phyloP scores from a whole-genome alignment of 129 eudicot species.

The Solidago caesia region DNA sequence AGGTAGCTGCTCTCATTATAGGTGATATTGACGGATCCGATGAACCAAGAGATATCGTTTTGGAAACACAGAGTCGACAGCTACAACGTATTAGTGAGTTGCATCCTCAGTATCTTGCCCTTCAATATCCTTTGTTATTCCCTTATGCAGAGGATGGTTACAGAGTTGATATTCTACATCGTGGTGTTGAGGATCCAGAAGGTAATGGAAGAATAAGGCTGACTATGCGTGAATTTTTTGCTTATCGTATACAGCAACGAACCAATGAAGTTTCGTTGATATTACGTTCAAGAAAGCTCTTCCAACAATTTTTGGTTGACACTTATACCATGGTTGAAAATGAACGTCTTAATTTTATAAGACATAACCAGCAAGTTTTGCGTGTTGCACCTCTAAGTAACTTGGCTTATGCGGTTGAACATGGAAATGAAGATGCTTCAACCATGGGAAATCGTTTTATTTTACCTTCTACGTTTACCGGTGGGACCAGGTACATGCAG shows the following conservation, averaged over 20 bases:
- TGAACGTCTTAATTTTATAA: not conserved
- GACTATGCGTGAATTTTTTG: not conserved
- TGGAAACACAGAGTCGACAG: not conserved
- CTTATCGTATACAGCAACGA: not conserved
- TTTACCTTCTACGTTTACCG: not conserved
- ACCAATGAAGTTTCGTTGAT: not conserved
- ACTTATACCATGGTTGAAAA: not conserved
- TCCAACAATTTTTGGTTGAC: conserved; percentile 1
- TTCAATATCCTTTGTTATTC: not conserved
- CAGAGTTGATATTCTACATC: not conserved
- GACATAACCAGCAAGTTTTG: not conserved
- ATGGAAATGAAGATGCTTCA: not conserved
- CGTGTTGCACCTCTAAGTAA: not conserved
- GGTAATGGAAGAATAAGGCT: not conserved
- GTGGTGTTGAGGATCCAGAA: not conserved
- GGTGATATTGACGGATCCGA: not conserved
- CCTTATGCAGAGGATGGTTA: not conserved
- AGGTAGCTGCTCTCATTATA: not conserved
- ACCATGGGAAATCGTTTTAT: not conserved
- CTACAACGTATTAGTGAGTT: not conserved
- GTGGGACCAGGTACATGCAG: not conserved
- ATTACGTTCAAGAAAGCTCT: not conserved
- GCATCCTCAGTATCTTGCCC: not conserved
- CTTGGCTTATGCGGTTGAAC: not conserved
- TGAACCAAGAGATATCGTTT: not conserved